A percentile compares a stretch with the other conserved stretches of the same genome.
These are phyloP conservation scores for Phlebiopsis flavidoalba DNA, from an alignment of 768 basidiomycete species.

Conservation along the genomic window DNA sequence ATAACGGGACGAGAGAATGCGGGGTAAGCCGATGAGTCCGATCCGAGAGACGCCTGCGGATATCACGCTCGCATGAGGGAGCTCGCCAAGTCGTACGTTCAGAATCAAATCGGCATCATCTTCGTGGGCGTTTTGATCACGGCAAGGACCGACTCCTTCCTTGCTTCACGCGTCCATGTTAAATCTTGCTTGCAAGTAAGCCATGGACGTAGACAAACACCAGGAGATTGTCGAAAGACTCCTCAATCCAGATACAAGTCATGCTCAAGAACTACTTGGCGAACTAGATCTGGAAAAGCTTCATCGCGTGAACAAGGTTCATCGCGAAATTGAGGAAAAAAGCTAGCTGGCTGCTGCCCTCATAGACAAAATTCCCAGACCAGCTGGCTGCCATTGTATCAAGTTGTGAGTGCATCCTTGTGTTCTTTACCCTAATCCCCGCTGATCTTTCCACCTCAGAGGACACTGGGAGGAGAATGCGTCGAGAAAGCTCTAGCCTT, in stretches of 20 bases:
- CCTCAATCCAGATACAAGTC: constrained; percentile 35
- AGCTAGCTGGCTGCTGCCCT: constrained; percentile 69
- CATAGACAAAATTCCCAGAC: constrained; percentile 54
- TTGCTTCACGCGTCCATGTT: neutral
- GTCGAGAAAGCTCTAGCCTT: constrained; percentile 58
- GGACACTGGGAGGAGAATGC: constrained; percentile 67
- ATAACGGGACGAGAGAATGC: neutral
- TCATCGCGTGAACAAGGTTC: constrained; percentile 53
- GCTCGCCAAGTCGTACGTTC: neutral
- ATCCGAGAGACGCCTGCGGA: neutral
- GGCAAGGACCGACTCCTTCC: neutral
- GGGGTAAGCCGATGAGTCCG: constrained; percentile 6
- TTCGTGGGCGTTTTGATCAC: neutral
- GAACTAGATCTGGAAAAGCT: constrained; percentile 52
- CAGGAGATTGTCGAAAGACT: constrained; percentile 41
- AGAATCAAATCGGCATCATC: neutral
- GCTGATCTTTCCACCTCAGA: constrained; percentile 32
- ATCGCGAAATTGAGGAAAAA: constrained; percentile 69
- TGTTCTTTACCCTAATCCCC: neutral
- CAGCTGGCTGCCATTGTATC: constrained; percentile 79
- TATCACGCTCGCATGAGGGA: neutral
- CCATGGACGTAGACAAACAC: constrained; percentile 31
- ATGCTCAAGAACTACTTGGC: constrained; percentile 41
- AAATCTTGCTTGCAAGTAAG: neutral
- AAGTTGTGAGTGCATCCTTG: constrained; percentile 56